Evolutionary conservation across 257 asterid genomes (phyloP), one percentile per base, ranked within the genome.

Genomic region (Mitragyna speciosa): DNA sequence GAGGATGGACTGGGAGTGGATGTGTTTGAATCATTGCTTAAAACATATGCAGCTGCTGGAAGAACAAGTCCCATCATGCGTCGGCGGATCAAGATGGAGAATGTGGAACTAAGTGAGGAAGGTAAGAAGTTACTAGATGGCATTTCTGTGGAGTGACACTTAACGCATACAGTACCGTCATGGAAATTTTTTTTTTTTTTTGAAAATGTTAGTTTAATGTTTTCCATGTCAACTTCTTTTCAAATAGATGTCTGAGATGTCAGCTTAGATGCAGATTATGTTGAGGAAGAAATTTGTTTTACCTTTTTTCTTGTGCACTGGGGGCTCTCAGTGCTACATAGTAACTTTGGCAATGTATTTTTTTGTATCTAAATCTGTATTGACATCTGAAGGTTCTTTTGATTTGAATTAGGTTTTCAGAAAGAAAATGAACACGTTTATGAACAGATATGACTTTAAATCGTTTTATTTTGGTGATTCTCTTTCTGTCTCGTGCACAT

Each of bases 1-100:
- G 83, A 70, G 31, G 94, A 88, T 51, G 83, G 86, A 31, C 80
- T 91, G 82, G 92, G 87, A 45, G 71, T 66, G 15, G 84, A 78
- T 66, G 91, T 92, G 11, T 72, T 94, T 28, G 97, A 92, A 82
- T 83, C 96, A 19, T 80, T 93, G 92, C 69, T 92, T 80, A 87
- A 89, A 91, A 91, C 88, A 5, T 95, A 95, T 59, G 90, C 90
- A 24, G 93, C 90, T 80, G 94, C 98, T 11, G 97, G 88, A 78
- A 88, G 81, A 80, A 92, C 91, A 79, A 91, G 93, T 82, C 61
- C 86, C 6, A 83, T 85, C 75, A 87, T 93, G 90, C 89, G 88
- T 47, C 92, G 90, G 51, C 77, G 96, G 87, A 74, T 92, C 78
- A 95, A 92, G 87, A 93, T 95, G 98, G 99, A 93, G 89, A 90